Evolutionary conservation across 2,329 filamentous ascomycete species (phyloP).

Genomic region (Aureobasidium sp.): DNA sequence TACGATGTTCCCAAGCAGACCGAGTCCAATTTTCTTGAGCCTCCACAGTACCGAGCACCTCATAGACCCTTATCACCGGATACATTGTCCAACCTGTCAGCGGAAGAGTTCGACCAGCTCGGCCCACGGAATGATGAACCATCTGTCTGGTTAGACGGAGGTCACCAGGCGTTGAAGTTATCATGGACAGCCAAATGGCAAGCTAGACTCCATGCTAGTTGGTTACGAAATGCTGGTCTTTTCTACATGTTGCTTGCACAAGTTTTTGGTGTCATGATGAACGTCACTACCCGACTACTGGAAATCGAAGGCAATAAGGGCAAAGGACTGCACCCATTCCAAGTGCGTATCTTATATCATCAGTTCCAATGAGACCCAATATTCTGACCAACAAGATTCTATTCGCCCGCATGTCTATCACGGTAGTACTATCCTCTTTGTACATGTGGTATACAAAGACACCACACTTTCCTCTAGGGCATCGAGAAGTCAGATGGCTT

Average conservation of each 20-base stretch:
- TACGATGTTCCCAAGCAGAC: neutral
- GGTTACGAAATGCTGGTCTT: conserved; percentile 62
- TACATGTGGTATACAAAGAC: conserved; percentile 68
- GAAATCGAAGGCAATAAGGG: conserved; percentile 59
- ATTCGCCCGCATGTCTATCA: conserved; percentile 70
- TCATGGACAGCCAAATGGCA: conserved; percentile 21
- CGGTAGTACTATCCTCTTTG: conserved; percentile 52
- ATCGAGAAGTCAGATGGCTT: conserved; percentile 55
- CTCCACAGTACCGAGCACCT: conserved; percentile 12
- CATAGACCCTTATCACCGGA: conserved; percentile 34
- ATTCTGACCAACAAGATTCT: conserved; percentile 44
- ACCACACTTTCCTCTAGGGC: conserved; percentile 62
- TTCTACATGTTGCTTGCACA: conserved; percentile 66
- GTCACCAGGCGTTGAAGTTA: neutral
- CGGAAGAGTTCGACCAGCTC: conserved; percentile 25
- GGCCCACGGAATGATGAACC: conserved; percentile 9
- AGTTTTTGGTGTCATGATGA: conserved; percentile 79
- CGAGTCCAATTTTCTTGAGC: neutral
- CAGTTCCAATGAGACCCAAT: neutral
- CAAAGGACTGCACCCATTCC: conserved; percentile 69
- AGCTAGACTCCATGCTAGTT: conserved; percentile 34
- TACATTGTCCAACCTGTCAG: conserved; percentile 31
- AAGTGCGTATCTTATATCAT: conserved; percentile 33
- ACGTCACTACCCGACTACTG: conserved; percentile 66
- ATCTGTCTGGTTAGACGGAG: neutral